Conservation (phyloP, 257 asterid species). For the Prunella vulgaris region DNA sequence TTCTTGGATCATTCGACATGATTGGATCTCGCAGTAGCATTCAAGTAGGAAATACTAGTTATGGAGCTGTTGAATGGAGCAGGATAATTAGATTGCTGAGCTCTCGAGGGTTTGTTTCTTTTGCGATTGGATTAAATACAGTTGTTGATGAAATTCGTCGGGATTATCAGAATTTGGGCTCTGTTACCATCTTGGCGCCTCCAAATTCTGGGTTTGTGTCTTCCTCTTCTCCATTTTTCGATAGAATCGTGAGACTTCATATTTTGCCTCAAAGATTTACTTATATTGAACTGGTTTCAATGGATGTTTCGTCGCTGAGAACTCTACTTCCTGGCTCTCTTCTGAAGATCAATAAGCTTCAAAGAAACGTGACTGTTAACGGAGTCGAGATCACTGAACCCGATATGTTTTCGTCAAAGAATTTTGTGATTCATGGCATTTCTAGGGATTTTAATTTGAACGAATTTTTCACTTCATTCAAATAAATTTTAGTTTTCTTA, state of each 20-base stretch:
- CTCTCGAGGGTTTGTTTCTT: constrained; percentile 52
- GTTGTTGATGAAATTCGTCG: constrained; percentile 43
- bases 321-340: constrained; percentile 38
- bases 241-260: constrained; percentile 51
- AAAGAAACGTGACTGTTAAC: constrained; percentile 27
- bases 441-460: constrained; percentile 37
- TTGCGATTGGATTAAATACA: constrained; percentile 59
- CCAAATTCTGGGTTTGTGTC: constrained; percentile 46
- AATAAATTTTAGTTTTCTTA: constrained; percentile 2
- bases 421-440: constrained; percentile 56
- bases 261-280: constrained; percentile 40
- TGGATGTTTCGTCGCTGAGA: constrained; percentile 27
- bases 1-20: constrained; percentile 38
- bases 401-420: constrained; percentile 33
- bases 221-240: constrained; percentile 44
- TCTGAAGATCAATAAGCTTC: constrained; percentile 26
- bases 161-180: constrained; percentile 33
- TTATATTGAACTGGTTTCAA: constrained; percentile 34
- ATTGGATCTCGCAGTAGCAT: constrained; percentile 29
- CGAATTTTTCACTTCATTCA: constrained; percentile 22
- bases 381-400: constrained; percentile 51
- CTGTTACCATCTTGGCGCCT: constrained; percentile 58
- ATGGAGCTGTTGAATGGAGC: constrained; percentile 39
- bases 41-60: neutral
- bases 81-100: constrained; percentile 34